phyloP scores from a whole-genome alignment of 768 basidiomycete species.

The Tubosaeta sp. region DNA sequence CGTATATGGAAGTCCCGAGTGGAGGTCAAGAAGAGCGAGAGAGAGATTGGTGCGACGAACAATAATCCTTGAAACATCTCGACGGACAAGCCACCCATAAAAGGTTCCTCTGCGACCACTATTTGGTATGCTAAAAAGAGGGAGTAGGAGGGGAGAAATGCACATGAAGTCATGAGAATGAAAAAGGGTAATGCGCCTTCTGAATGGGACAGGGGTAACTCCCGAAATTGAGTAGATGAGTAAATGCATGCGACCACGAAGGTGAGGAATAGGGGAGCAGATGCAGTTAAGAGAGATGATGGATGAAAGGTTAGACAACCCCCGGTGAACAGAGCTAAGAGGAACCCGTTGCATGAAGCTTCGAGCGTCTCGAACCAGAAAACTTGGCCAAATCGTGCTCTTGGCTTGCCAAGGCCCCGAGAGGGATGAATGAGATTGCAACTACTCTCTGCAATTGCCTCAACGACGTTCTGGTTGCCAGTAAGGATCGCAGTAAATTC shows the following conservation, averaged over 20 bases:
- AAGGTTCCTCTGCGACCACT: neutral
- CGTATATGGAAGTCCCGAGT: neutral
- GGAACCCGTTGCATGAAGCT: neutral
- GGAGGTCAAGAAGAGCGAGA: no score
- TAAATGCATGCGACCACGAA: no score
- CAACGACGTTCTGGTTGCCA: neutral
- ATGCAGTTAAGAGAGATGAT: neutral
- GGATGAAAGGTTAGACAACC: neutral
- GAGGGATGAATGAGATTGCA: neutral
- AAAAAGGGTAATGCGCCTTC: no score
- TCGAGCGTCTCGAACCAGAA: neutral
- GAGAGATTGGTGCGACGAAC: no score
- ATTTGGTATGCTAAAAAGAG: neutral
- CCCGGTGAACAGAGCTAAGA: neutral
- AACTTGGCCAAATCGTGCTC: neutral
- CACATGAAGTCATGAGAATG: neutral
- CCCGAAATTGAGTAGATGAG: no score
- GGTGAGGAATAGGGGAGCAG: no score
- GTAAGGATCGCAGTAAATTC: neutral
- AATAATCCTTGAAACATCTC: no score
- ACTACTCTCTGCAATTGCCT: constrained; percentile 2
- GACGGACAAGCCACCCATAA: no score
- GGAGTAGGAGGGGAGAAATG: neutral
- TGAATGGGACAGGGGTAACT: neutral
- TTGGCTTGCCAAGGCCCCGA: neutral